Percentiles rank a stretch among this genome's conserved stretches.
phyloP scores from a whole-genome alignment of 352 stramenopile genomes.

The Phytophthora multivora region DNA sequence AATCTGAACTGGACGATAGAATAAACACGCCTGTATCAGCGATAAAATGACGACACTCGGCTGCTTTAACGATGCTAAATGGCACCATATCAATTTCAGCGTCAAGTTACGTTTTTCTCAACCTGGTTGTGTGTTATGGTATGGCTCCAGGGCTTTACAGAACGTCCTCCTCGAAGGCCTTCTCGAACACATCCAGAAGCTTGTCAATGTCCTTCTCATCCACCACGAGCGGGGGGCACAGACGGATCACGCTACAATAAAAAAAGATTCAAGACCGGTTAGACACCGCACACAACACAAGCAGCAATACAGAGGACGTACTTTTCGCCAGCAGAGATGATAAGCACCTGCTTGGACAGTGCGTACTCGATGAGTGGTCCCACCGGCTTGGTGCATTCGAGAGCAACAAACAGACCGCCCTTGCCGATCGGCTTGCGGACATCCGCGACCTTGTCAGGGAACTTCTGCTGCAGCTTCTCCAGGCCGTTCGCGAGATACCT shows the following conservation, averaged over 20 bases:
- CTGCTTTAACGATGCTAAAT: constrained; percentile 2
- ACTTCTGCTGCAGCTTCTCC: constrained; percentile 71
- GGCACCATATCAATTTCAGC: constrained; percentile 13
- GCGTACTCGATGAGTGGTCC: constrained; percentile 71
- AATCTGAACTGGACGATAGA: too few relatives aligned
- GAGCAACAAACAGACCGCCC: constrained; percentile 77
- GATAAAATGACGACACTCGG: constrained; percentile 1
- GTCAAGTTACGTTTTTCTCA: constrained; percentile 11
- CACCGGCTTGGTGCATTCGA: constrained; percentile 76
- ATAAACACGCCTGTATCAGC: not conserved
- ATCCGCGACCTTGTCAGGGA: constrained; percentile 72
- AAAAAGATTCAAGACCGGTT: constrained; percentile 6
- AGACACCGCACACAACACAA: constrained; percentile 3
- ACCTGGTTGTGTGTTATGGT: constrained; percentile 10
- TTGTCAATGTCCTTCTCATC: constrained; percentile 81
- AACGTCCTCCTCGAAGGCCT: constrained; percentile 62
- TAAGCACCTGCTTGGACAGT: constrained; percentile 75
- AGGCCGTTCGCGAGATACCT: constrained; percentile 62
- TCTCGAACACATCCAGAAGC: constrained; percentile 70
- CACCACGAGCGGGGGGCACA: constrained; percentile 85
- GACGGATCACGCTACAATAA: constrained; percentile 63
- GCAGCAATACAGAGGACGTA: constrained; percentile 31
- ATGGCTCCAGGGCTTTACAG: constrained; percentile 36
- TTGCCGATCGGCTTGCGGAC: constrained; percentile 68
- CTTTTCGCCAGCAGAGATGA: constrained; percentile 87